Evolutionary conservation across 2,329 filamentous ascomycete species (phyloP).

Genomic region (Ascochyta fabae): DNA sequence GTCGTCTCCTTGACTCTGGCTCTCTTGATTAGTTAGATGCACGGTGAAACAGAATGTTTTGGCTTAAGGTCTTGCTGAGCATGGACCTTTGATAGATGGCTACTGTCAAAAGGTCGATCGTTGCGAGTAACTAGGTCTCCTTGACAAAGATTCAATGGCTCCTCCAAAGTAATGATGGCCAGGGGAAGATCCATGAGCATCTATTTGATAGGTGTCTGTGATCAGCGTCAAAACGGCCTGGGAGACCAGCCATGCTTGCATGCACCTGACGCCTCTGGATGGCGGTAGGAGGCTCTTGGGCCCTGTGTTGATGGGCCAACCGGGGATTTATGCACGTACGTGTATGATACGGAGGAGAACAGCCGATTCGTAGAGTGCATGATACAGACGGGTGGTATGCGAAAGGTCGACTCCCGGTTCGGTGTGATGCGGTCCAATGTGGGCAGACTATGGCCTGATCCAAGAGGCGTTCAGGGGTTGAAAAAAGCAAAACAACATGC

Average conservation of each 20-base stretch:
- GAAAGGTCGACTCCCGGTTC: not conserved
- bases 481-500: slow-evolving; percentile 12
- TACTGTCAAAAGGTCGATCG: no score
- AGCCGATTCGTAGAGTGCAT: not conserved
- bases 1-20: not conserved
- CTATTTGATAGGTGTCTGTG: not conserved
- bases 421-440: not conserved
- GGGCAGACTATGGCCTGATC: slow-evolving; percentile 9
- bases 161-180: no score
- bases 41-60: no score
- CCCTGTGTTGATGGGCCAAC: not conserved
- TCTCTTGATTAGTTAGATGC: not conserved
- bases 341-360: not conserved
- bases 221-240: not conserved
- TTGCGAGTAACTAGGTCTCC: no score
- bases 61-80: no score
- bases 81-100: no score
- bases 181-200: no score
- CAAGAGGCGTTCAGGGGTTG: slow-evolving; percentile 1
- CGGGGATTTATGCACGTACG: not conserved
- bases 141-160: no score
- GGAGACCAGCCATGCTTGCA: not conserved
- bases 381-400: not conserved
- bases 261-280: not conserved
- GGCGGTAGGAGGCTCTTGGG: not conserved